Conservation (phyloP, 2,329 filamentous ascomycete genomes). For the Coniochaeta sp. region DNA sequence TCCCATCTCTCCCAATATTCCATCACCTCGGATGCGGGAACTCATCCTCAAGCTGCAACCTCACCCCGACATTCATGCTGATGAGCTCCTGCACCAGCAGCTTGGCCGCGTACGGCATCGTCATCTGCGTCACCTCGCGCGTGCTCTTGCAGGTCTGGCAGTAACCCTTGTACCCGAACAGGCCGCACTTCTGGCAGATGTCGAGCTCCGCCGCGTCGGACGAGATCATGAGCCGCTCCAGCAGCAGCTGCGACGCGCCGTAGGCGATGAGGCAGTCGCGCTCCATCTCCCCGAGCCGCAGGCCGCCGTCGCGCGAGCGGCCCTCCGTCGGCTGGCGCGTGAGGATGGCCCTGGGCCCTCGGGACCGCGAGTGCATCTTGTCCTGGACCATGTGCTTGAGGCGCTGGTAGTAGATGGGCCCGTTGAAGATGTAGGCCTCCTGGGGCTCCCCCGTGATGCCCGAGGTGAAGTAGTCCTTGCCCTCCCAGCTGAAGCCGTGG, state of each 20-base stretch:
- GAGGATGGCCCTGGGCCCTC: constrained; percentile 83
- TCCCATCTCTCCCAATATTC: neutral
- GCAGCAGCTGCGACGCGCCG: constrained; percentile 81
- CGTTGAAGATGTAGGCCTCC: constrained; percentile 96
- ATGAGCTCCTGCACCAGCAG: constrained; percentile 90
- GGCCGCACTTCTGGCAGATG: constrained; percentile 86
- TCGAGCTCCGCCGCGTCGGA: constrained; percentile 88
- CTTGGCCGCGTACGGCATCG: constrained; percentile 96
- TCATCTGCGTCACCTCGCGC: constrained; percentile 81
- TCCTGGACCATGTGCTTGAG: constrained; percentile 99
- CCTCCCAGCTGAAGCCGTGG: constrained; percentile 90
- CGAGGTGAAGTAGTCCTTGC: constrained; percentile 93
- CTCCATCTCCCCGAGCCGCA: constrained; percentile 97
- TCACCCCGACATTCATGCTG: constrained; percentile 97
- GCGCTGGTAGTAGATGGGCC: constrained; percentile 98
- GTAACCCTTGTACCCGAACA: constrained; percentile 94
- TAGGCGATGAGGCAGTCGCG: constrained; percentile 97
- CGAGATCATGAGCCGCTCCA: constrained; percentile 91
- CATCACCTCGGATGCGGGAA: constrained; percentile 59
- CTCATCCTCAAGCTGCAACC: constrained; percentile 85
- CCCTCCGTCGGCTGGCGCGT: constrained; percentile 96
- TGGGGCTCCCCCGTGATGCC: constrained; percentile 92
- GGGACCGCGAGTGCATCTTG: constrained; percentile 95
- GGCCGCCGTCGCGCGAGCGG: constrained; percentile 82
- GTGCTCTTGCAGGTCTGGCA: constrained; percentile 89